These are phyloP conservation scores for Zizania palustris DNA, from an alignment of 202 grass and related monocot genomes.

Conservation along the genomic window DNA sequence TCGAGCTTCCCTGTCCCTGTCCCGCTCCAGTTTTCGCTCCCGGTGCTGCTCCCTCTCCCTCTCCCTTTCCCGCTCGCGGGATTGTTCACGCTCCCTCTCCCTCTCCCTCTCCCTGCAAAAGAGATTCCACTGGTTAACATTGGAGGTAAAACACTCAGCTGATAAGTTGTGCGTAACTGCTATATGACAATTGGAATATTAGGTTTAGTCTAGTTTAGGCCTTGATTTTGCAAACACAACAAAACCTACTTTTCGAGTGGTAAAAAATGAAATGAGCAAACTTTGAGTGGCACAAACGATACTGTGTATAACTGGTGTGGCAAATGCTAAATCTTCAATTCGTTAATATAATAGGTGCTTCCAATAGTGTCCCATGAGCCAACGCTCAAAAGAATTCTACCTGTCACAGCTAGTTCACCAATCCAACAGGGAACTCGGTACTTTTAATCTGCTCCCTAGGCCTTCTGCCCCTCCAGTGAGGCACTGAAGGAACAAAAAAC, in stretches of 20 bases:
- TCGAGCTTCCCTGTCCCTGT: conserved; percentile 55
- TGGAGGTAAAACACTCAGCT: background rate
- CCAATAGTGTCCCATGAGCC: background rate
- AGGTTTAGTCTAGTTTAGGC: background rate
- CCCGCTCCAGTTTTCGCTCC: conserved; percentile 26
- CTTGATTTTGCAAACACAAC: background rate
- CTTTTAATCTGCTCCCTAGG: background rate
- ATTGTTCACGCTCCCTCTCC: conserved; percentile 58
- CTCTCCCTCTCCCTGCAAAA: conserved; percentile 60
- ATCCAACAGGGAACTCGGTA: background rate
- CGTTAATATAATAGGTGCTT: background rate
- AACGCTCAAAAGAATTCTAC: background rate
- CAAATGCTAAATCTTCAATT: background rate
- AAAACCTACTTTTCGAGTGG: background rate
- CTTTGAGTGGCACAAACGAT: background rate
- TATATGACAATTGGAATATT: background rate
- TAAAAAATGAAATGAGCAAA: background rate
- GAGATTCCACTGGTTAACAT: background rate
- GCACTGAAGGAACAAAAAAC: no score
- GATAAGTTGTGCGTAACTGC: background rate
- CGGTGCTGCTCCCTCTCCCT: conserved; percentile 33
- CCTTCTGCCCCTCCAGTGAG: background rate
- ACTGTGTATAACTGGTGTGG: background rate
- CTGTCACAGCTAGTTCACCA: background rate
- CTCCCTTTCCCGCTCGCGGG: conserved; percentile 43